Evolutionary conservation across 192 early-diverging fungal genomes (phyloP), one percentile per base, ranked within the genome.

Genomic region (Allomyces macrogynus): DNA sequence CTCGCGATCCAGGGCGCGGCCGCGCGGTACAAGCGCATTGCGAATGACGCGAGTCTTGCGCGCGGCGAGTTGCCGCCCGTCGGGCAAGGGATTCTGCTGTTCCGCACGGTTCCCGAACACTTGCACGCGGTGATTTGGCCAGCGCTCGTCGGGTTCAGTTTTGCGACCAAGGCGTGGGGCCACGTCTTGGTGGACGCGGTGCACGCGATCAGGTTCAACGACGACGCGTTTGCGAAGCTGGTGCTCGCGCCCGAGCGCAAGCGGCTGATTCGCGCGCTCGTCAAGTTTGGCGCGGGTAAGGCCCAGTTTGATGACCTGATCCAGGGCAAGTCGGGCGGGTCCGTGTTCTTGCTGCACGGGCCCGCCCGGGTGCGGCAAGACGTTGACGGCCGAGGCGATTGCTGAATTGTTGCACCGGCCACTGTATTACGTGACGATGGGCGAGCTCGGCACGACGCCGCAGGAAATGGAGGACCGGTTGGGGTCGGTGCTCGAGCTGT

Each of bases 301-400:
- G 49, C 49, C 9, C 12, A 57, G 49, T 57, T 57, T n/a, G 20
- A 14, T 12, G 81, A 83, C 57, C 70, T 82, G 23, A 76, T 83
- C 43, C 67, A 67, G n/a, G 75, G 75, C 43, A 83, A 83, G 68
- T 69, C 72, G 60, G 78, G 80, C 40, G 78, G 81, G 10, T 67
- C 70, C 32, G 70, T 83, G 22, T 83, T 83, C 62, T 65, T 83
- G 23, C 69, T 82, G 7, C 78, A 83, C 49, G 81, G 81, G 14
- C 76, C n/a, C 80, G 14, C 80, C 75, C 7, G 81, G 81, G 23
- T 69, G 71, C 1, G 81, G 81, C 1, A 82, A 81, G 68, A 82
- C 81, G n/a, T 67, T 82, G 61, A 82, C 81, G 14, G 80, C 78
- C 24, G 81, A 83, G 67, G 80, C 78, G 5, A 81, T 83, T 60